Percentiles rank a stretch among this genome's conserved stretches.
Conservation (phyloP, 2,329 filamentous ascomycete genomes). For the Fonsecaea monophora region DNA sequence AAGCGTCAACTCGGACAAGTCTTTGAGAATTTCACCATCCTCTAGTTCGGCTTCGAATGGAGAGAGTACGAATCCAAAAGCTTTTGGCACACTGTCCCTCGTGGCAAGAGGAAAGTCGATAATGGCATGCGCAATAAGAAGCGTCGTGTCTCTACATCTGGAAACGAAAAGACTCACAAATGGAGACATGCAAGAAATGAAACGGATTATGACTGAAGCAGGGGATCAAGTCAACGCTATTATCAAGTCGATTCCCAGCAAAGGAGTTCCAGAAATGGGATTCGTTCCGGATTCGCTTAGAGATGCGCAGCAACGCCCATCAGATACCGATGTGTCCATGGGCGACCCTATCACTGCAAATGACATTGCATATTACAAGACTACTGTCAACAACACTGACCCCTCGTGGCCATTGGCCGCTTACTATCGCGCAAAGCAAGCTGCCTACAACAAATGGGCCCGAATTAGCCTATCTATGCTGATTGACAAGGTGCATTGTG, state of each 20-base stretch:
- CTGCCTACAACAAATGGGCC: conserved; percentile 56
- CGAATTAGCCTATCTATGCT: conserved; percentile 53
- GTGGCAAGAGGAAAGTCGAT: conserved; percentile 54
- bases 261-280: conserved; percentile 40
- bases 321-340: conserved; percentile 35
- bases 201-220: conserved; percentile 50
- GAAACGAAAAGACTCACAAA: conserved; percentile 53
- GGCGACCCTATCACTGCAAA: conserved; percentile 34
- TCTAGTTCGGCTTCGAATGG: conserved; percentile 41
- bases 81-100: conserved; percentile 51
- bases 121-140: conserved; percentile 52
- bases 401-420: conserved; percentile 44
- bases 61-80: conserved; percentile 53
- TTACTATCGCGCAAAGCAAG: conserved; percentile 52
- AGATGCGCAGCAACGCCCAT: conserved; percentile 5
- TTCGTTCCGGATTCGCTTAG: conserved; percentile 34
- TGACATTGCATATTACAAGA: conserved; percentile 33
- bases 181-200: conserved; percentile 53
- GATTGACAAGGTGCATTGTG: conserved; percentile 53
- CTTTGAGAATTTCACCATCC: not conserved
- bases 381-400: conserved; percentile 15
- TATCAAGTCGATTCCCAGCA: conserved; percentile 52
- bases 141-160: conserved; percentile 53
- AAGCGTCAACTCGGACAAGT: conserved; percentile 42
- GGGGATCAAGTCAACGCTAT: conserved; percentile 52